Base-by-base conservation (phyloP, 2,329 filamentous ascomycete genomes). In the Trichoderma sp. region DNA sequence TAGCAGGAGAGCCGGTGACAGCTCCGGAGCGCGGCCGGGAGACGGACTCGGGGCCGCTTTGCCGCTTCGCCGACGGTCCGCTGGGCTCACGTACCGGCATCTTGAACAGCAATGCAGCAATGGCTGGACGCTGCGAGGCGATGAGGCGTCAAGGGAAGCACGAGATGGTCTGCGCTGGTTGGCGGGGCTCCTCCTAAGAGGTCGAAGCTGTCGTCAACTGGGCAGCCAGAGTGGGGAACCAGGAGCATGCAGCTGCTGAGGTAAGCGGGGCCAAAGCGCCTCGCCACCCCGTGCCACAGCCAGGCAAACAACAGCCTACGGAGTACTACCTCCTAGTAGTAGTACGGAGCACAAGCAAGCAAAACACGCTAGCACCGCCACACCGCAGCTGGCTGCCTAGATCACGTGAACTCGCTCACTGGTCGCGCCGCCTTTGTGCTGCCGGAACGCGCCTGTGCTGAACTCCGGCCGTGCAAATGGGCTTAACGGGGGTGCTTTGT, bases 61-160 rank as follows among this genome's bases (percentile, higher is more conserved):
- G n/a, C n/a, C 10, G 25, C 10, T 19, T 29, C 3, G n/a, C n/a
- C 10, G 25, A 34, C 13, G 68, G 60, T 13, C 61, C 58, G 68
- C 68, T 69, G 70, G 68, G 66, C 54, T 63, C 59, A 77, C 82
- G 59, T 81, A 84, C 82, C 76, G 82, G 82, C 82, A 84, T 84
- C 72, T 79, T 83, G 79, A 75, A 73, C 68, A 76, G 72, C 70
- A 71, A 60, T 69, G 54, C 68, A 76, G 72, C 70, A 71, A 60
- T 69, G 54, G 71, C 69, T 45, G 69, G 68, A 74, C 72, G 71
- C 70, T 74, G 71, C 64, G 56, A 54, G 32, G 34, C 12, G 52
- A 37, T 57, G 37, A 48, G 50, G 50, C 63, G 52, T 37, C 42
- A 48, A 22, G 42, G 57, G 66, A 63, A 64, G 69, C 61, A 68